Conservation (phyloP, 2,329 filamentous ascomycete genomes). For the Pseudogymnoascus sp. region DNA sequence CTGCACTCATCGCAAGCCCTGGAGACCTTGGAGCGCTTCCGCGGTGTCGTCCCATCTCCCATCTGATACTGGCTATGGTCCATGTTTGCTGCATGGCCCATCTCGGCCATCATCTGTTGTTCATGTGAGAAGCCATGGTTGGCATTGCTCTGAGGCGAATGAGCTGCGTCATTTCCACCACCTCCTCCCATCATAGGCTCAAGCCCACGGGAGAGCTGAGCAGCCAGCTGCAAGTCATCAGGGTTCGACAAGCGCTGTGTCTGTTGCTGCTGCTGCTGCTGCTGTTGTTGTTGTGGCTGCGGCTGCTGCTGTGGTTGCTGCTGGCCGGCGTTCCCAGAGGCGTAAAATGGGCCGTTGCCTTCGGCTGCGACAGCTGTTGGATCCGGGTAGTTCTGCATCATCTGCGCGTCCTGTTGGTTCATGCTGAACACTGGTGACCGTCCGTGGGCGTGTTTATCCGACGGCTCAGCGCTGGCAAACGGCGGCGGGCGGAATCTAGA, state of each 20-base stretch:
- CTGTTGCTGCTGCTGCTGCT: slow-evolving; percentile 19
- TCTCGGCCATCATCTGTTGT: slow-evolving; percentile 34
- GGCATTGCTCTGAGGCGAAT: slow-evolving; percentile 15
- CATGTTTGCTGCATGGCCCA: slow-evolving; percentile 25
- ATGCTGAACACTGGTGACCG: not conserved
- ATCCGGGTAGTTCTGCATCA: slow-evolving; percentile 27
- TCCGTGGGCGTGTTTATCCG: not conserved
- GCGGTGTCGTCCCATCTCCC: slow-evolving; percentile 42
- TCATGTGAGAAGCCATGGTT: slow-evolving; percentile 29
- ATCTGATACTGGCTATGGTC: slow-evolving; percentile 37
- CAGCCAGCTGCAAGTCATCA: slow-evolving; percentile 33
- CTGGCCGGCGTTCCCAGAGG: slow-evolving; percentile 19
- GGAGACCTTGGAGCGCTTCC: slow-evolving; percentile 79
- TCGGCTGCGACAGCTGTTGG: slow-evolving; percentile 18
- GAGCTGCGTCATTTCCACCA: slow-evolving; percentile 14
- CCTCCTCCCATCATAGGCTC: not conserved
- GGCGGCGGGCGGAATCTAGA: not conserved
- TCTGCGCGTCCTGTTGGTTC: slow-evolving; percentile 22
- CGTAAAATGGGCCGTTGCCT: slow-evolving; percentile 24
- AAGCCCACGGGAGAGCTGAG: not conserved
- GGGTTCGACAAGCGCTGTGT: slow-evolving; percentile 26
- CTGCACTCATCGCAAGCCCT: slow-evolving; percentile 83
- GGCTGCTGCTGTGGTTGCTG: slow-evolving; percentile 21
- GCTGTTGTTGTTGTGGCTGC: slow-evolving; percentile 23
- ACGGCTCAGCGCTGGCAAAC: not conserved